Evolutionary conservation across 345 rosid genomes (phyloP), one percentile per base, ranked within the genome.

Genomic region (Raphanus sativus): DNA sequence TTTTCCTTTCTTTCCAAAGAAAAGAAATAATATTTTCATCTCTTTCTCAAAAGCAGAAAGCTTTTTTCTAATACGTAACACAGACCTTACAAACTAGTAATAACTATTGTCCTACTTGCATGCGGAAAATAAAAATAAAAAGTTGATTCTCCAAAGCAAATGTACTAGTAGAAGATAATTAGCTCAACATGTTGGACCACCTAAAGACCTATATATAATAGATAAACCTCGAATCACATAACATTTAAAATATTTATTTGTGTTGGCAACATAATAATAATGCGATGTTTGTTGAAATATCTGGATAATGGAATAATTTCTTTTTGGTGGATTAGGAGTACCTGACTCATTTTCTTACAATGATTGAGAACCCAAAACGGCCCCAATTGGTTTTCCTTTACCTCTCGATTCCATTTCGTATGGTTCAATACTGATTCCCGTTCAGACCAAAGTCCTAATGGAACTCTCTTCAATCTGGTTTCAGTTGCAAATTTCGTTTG

Each of bases 21-120:
- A 36, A 3, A 77, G 62, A 56, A 70, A 8, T 55, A 13, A 63
- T 54, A 17, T 28, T 55, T 8, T 59, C 70, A 75, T 62, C 4
- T 67, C 24, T 54, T 77, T 77, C 65, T 63, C 34, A 4, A 63
- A 70, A 77, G 56, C 65, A 29, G 75, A 76, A 70, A 77, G 36
- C 81, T 30, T 71, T 77, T 70, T 77, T 70, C 24, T 34, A 40
- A n/a, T 33, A 71, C 67, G 71, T 65, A 64, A 71, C 75, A 77
- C 40, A 69, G 68, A 60, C 62, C 61, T 59, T 60, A 48, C 28
- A 76, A 62, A 69, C 60, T 52, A 45, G 52, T 45, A 52, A 52
- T 52, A 52, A 52, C 32, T 69, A 38, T 62, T 70, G 48, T 38
- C 66, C 75, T 55, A 70, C 76, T 28, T 65, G 81, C 81, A 77